These are phyloP conservation scores for Backusella westeae DNA, from an alignment of 192 early-diverging fungal genomes.

Conservation along the genomic window DNA sequence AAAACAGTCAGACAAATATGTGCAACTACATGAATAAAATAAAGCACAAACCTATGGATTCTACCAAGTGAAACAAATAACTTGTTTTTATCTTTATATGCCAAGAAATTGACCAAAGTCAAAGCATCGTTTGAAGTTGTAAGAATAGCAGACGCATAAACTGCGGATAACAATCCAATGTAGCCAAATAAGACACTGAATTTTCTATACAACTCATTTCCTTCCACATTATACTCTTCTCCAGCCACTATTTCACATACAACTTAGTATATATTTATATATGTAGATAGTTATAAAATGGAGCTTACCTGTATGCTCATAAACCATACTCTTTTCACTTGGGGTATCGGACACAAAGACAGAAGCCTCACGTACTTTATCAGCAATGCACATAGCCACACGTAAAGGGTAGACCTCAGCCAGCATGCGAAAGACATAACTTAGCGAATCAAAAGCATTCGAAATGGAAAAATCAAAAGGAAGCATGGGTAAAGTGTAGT, in stretches of 20 bases:
- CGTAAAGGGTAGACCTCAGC: slow-evolving; percentile 58
- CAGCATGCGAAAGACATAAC: slow-evolving; percentile 65
- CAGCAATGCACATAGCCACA: slow-evolving; percentile 51
- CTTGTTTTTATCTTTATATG: slow-evolving; percentile 44
- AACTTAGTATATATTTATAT: neutral
- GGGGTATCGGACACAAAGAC: slow-evolving; percentile 39
- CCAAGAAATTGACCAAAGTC: slow-evolving; percentile 58
- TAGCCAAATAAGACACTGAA: slow-evolving; percentile 60
- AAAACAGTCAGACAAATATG: neutral
- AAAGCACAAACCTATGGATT: slow-evolving; percentile 49
- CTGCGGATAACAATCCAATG: slow-evolving; percentile 62
- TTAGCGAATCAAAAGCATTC: slow-evolving; percentile 62
- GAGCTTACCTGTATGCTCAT: neutral
- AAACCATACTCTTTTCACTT: neutral
- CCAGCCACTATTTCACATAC: slow-evolving; percentile 20
- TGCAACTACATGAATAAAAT: neutral
- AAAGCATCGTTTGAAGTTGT: slow-evolving; percentile 60
- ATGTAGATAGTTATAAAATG: neutral
- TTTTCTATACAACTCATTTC: slow-evolving; percentile 49
- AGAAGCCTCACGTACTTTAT: slow-evolving; percentile 46
- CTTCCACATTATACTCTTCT: slow-evolving; percentile 30
- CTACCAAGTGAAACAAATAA: slow-evolving; percentile 48
- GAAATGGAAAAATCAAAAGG: slow-evolving; percentile 73
- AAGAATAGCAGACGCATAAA: slow-evolving; percentile 62
- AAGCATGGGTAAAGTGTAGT: slow-evolving; percentile 64